These are phyloP conservation scores for Stereum hirsutum DNA, from an alignment of 1,284 basidiomycete species.

Conservation along the genomic window DNA sequence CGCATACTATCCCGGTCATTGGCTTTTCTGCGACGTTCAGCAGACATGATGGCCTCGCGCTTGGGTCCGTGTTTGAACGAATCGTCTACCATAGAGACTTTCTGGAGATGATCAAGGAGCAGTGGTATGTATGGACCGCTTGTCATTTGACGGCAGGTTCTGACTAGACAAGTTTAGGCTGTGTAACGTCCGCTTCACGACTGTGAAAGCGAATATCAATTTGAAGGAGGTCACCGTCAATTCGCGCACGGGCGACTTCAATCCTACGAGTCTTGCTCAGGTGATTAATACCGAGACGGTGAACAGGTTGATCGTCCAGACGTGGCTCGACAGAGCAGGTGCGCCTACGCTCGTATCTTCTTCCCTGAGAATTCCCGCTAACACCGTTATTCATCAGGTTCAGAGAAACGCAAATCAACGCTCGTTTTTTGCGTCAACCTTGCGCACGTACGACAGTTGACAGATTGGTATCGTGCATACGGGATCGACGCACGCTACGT, in stretches of 20 bases:
- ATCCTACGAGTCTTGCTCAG: slow-evolving; percentile 62
- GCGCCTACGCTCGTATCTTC: slow-evolving; percentile 15
- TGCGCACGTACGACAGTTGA: slow-evolving; percentile 74
- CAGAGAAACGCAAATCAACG: slow-evolving; percentile 70
- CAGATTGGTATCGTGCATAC: slow-evolving; percentile 61
- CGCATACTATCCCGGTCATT: slow-evolving; percentile 72
- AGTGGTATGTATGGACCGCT: slow-evolving; percentile 56
- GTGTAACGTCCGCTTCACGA: slow-evolving; percentile 76
- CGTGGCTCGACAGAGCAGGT: slow-evolving; percentile 81
- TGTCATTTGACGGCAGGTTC: neutral
- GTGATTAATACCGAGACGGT: slow-evolving; percentile 74
- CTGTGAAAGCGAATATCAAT: slow-evolving; percentile 68
- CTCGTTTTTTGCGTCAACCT: slow-evolving; percentile 89
- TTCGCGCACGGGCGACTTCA: slow-evolving; percentile 70
- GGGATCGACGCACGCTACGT: slow-evolving; percentile 86
- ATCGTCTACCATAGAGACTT: slow-evolving; percentile 97
- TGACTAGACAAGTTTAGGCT: slow-evolving; percentile 44
- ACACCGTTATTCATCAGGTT: neutral
- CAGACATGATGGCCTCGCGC: slow-evolving; percentile 84
- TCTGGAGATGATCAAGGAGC: slow-evolving; percentile 86
- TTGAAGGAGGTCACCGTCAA: slow-evolving; percentile 61
- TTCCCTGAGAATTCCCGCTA: slow-evolving; percentile 1
- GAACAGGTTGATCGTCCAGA: slow-evolving; percentile 69
- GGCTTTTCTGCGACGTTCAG: slow-evolving; percentile 96
- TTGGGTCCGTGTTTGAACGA: slow-evolving; percentile 82